Base-by-base conservation (phyloP, 2,329 filamentous ascomycete species). In the Colletotrichum filicis region DNA sequence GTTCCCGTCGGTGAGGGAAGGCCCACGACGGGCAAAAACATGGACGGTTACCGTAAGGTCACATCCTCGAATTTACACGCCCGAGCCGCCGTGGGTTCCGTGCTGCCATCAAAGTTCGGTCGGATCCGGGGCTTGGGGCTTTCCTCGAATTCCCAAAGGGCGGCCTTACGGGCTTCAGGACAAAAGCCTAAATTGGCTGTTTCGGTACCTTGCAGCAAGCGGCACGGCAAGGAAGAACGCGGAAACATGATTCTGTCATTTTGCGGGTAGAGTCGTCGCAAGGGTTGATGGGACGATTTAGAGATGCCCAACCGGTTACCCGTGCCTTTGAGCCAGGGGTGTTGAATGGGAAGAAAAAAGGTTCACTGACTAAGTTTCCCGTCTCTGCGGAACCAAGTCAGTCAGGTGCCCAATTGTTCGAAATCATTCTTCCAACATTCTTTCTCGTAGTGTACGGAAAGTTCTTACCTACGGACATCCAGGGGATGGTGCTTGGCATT, bases 201-300 rank as follows among this genome's bases (percentile, higher is more conserved):
- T 66, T 58, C 32, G 63, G 64, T 58, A 49, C 64, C 64, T 66
- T 58, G 16, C 64, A 32, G 30, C 30, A 11, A 52, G 64, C 64
- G 58, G 58, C 46, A 55, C 32, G 26, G 37, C 55, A 61, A 37
- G 55, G 63, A 46, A 26, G 7, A 11, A 6, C 12, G 58, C 35
- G 58, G 58, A 61, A 46, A 46, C 58, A 19, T 19, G 14, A 22
- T 26, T n/a, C 24, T 22, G 52, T 42, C 37, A 42, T 42, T 42
- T 42, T 14, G 22, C 12, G 12, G 22, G 1, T 46, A 28, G 11
- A 32, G 12, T 32, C 37, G 46, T 22, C 28, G 28, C 32, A 37
- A 24, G 7, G 16, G 26, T 32, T 55, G 46, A 63, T 68, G 66
- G 59, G 58, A 68, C 28, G 66, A 53, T 63, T 68, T 68, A 68